Conservation (phyloP, 2,329 filamentous ascomycete species). For the Knufia petricola region DNA sequence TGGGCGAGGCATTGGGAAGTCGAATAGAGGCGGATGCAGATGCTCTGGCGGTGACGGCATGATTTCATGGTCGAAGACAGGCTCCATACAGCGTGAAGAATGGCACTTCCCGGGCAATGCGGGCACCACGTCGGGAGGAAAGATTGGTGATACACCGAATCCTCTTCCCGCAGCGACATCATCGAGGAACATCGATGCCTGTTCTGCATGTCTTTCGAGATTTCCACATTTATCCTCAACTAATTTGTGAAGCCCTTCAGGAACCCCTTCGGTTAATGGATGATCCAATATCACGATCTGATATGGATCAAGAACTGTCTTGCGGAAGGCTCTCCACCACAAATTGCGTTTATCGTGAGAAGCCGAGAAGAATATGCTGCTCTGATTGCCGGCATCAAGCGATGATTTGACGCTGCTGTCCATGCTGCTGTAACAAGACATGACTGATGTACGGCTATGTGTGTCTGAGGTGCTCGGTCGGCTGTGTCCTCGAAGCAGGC, state of each 20-base stretch:
- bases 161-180: conserved; percentile 13
- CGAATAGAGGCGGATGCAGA: conserved; percentile 17
- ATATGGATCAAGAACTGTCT: conserved; percentile 7
- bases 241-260: neutral
- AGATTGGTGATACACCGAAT: conserved; percentile 18
- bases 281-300: neutral
- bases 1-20: conserved; percentile 19
- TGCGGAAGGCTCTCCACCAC: conserved; percentile 9
- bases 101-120: conserved; percentile 5
- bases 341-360: conserved; percentile 6
- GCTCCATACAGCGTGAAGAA: conserved; percentile 15
- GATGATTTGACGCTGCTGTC: neutral
- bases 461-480: neutral
- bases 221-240: conserved; percentile 8
- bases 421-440: neutral
- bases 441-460: neutral
- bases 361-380: neutral
- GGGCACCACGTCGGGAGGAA: conserved; percentile 20
- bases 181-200: conserved; percentile 4
- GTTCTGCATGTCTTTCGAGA: conserved; percentile 5
- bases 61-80: conserved; percentile 17
- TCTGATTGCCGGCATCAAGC: neutral
- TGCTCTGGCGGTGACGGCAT: conserved; percentile 15
- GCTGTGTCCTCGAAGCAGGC: neutral
- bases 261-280: conserved; percentile 2